A percentile compares a stretch with the other conserved stretches of the same genome.
phyloP scores from a whole-genome alignment of 768 basidiomycete genomes.

The Mycena albidolilacea region DNA sequence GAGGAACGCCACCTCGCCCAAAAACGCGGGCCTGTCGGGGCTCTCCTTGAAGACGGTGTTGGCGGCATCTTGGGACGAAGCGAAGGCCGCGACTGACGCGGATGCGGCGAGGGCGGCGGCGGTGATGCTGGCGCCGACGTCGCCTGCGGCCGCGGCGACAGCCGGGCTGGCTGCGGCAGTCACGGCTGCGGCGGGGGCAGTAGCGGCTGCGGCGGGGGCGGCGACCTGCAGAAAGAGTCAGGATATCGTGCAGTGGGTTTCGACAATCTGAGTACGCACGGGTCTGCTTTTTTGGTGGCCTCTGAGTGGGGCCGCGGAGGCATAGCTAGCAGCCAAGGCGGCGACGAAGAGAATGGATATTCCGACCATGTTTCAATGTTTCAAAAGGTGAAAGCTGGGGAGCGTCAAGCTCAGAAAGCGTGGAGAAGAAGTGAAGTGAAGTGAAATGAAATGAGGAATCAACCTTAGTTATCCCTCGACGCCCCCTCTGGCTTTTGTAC shows the following conservation, averaged over 20 bases:
- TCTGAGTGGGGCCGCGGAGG: constrained; percentile 6
- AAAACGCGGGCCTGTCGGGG: constrained; percentile 7
- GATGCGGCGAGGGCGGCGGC: constrained; percentile 9
- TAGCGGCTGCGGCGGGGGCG: constrained; percentile 5
- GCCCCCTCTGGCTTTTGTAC: constrained; percentile 1
- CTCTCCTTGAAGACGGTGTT: constrained; percentile 2
- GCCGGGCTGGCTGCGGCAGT: not conserved
- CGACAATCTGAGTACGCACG: constrained; percentile 4
- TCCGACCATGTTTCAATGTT: constrained; percentile 9
- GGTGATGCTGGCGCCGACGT: constrained; percentile 7
- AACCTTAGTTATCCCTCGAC: constrained; percentile 7
- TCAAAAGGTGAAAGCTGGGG: constrained; percentile 3
- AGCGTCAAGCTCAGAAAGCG: constrained; percentile 3
- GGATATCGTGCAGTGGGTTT: constrained; percentile 2
- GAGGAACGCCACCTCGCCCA: constrained; percentile 6
- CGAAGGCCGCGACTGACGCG: constrained; percentile 1
- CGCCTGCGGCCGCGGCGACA: not conserved
- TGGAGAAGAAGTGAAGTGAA: constrained; percentile 2
- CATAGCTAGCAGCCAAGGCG: constrained; percentile 6
- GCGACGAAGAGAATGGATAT: constrained; percentile 1
- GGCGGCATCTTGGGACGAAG: constrained; percentile 7
- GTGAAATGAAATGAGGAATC: constrained; percentile 6
- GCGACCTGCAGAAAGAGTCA: constrained; percentile 7
- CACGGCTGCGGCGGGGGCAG: not conserved
- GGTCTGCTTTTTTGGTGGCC: constrained; percentile 4